Conservation (phyloP, 2,329 filamentous ascomycete species). For the Tolypocladium tropicale region DNA sequence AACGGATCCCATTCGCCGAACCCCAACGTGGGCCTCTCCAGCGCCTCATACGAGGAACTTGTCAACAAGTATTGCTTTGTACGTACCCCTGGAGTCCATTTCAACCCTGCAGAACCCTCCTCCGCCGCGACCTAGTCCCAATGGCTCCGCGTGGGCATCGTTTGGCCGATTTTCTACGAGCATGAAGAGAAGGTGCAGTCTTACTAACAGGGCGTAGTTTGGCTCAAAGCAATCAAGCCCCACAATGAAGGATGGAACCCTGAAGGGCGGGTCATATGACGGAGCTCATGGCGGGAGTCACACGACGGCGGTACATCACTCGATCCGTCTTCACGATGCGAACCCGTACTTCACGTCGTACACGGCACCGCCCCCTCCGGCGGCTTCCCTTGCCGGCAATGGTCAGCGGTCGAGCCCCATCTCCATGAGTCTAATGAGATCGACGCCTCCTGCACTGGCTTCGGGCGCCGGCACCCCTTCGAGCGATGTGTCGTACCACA, state of each 20-base stretch:
- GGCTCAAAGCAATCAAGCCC: conserved; percentile 48
- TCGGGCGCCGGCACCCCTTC: conserved; percentile 36
- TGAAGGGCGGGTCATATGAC: conserved; percentile 29
- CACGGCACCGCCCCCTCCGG: conserved; percentile 7
- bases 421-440: conserved; percentile 25
- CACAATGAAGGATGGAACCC: conserved; percentile 36
- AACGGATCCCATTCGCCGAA: conserved; percentile 41
- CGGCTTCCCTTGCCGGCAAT: conserved; percentile 10
- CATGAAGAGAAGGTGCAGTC: conserved; percentile 6
- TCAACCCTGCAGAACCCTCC: conserved; percentile 13
- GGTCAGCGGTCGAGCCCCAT: conserved; percentile 18
- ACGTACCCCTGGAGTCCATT: conserved; percentile 50
- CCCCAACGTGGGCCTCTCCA: conserved; percentile 52
- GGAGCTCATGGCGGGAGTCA: conserved; percentile 1
- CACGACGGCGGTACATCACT: conserved; percentile 1
- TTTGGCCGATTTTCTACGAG: not conserved
- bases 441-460: conserved; percentile 35
- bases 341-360: conserved; percentile 8
- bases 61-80: conserved; percentile 99
- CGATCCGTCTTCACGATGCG: conserved; percentile 17
- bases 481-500: conserved; percentile 26
- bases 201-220: conserved; percentile 43
- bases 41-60: conserved; percentile 88
- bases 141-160: not conserved
- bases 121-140: conserved; percentile 7